Conservation (phyloP, 179 eudicot genomes). For the Camellia oleifera region DNA sequence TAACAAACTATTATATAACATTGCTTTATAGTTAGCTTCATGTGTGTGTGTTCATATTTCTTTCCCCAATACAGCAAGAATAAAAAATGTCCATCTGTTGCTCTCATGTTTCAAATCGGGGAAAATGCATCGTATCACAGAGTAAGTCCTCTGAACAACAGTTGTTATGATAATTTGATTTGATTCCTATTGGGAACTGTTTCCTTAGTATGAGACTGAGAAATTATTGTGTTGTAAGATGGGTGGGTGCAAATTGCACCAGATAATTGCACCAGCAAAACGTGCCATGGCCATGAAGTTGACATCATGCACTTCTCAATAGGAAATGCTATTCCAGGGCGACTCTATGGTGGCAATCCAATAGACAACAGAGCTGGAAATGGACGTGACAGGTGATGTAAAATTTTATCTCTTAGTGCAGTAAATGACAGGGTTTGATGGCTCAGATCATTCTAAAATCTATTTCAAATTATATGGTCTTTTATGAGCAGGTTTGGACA, state of each 20-base stretch:
- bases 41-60: neutral
- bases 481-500: slow-evolving; percentile 51
- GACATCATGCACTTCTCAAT: slow-evolving; percentile 80
- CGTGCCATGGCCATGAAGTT: slow-evolving; percentile 69
- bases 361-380: slow-evolving; percentile 40
- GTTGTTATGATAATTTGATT: neutral
- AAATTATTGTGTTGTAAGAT: slow-evolving; percentile 35
- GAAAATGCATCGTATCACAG: slow-evolving; percentile 71
- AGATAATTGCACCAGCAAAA: slow-evolving; percentile 50
- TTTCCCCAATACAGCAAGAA: slow-evolving; percentile 41
- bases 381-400: slow-evolving; percentile 55
- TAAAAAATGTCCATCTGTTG: slow-evolving; percentile 63
- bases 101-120: slow-evolving; percentile 81
- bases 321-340: slow-evolving; percentile 75
- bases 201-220: slow-evolving; percentile 6
- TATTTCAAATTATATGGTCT: neutral
- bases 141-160: slow-evolving; percentile 31
- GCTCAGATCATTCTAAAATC: neutral
- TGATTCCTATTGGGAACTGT: neutral
- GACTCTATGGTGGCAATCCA: slow-evolving; percentile 62
- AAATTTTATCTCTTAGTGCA: neutral
- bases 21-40: neutral
- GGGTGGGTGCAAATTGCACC: slow-evolving; percentile 65
- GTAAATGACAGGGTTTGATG: neutral
- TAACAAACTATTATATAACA: neutral